Percentiles rank a stretch among this genome's conserved stretches.
Conservation (phyloP, 192 early-diverging fungal genomes). For the Backusella circina region DNA sequence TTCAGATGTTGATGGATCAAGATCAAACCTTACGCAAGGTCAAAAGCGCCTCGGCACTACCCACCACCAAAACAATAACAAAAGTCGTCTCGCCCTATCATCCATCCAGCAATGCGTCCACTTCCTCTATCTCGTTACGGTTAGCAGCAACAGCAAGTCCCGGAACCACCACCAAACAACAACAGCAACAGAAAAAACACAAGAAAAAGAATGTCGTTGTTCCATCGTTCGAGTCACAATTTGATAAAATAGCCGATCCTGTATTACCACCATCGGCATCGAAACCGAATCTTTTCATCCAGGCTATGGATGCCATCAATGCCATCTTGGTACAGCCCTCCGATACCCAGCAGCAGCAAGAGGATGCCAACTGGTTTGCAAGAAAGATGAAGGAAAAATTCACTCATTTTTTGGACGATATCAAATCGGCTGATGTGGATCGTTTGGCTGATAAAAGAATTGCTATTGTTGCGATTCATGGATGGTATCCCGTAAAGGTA, state of each 20-base stretch:
- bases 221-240: constrained; percentile 30
- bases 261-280: neutral
- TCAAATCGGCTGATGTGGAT: constrained; percentile 3
- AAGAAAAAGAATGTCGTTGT: constrained; percentile 21
- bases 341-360: neutral
- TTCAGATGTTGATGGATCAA: neutral
- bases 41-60: neutral
- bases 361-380: constrained; percentile 1
- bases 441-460: constrained; percentile 46
- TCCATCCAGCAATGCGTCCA: neutral
- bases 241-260: neutral
- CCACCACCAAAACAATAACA: neutral
- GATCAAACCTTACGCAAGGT: neutral
- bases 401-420: neutral
- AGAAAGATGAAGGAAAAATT: neutral
- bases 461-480: constrained; percentile 84
- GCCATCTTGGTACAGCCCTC: neutral
- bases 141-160: neutral
- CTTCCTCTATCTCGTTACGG: neutral
- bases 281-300: neutral
- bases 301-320: constrained; percentile 3
- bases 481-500: constrained; percentile 81
- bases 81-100: neutral
- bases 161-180: neutral
- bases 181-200: neutral